Percentiles rank a stretch among this genome's conserved stretches.
phyloP scores from a whole-genome alignment of 2,329 filamentous ascomycete species.

The Bipolaris victoriae region DNA sequence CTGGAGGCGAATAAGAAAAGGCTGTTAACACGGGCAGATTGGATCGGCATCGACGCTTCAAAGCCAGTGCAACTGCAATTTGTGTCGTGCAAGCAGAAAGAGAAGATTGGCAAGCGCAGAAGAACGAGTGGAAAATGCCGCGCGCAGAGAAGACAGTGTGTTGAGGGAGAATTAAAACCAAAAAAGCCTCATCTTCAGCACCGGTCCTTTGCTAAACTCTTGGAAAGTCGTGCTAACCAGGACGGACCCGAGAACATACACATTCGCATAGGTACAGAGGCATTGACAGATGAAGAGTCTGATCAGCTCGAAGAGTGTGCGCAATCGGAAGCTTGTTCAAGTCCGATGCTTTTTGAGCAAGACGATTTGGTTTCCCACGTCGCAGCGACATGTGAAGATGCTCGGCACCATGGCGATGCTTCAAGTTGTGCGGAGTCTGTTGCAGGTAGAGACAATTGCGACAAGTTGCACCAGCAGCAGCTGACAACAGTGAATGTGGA shows the following conservation, averaged over 20 bases:
- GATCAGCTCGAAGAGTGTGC: conserved; percentile 15
- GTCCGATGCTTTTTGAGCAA: conserved; percentile 47
- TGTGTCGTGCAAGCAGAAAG: conserved; percentile 33
- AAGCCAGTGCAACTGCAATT: conserved; percentile 40
- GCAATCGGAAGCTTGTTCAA: conserved; percentile 33
- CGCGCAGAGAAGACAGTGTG: conserved; percentile 2
- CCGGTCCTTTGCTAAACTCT: conserved; percentile 8
- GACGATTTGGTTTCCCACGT: not conserved
- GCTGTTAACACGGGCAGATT: conserved; percentile 42
- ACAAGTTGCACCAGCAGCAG: conserved; percentile 7
- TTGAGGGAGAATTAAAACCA: not conserved
- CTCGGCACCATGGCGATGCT: not conserved
- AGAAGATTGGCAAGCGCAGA: conserved; percentile 43
- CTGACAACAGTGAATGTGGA: not conserved
- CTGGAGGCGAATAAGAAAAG: conserved; percentile 39
- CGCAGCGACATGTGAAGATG: conserved; percentile 8
- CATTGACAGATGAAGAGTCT: conserved; percentile 35
- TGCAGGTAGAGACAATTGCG: not conserved
- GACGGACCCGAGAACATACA: conserved; percentile 33
- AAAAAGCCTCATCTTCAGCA: conserved; percentile 2
- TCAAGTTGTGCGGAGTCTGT: not conserved
- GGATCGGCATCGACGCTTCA: conserved; percentile 42
- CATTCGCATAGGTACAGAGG: conserved; percentile 47
- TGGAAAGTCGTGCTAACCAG: conserved; percentile 18
- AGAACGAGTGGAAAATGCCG: conserved; percentile 22